Evolutionary conservation across 2,329 filamentous ascomycete species (phyloP).

Genomic region (Colletotrichum incanum): DNA sequence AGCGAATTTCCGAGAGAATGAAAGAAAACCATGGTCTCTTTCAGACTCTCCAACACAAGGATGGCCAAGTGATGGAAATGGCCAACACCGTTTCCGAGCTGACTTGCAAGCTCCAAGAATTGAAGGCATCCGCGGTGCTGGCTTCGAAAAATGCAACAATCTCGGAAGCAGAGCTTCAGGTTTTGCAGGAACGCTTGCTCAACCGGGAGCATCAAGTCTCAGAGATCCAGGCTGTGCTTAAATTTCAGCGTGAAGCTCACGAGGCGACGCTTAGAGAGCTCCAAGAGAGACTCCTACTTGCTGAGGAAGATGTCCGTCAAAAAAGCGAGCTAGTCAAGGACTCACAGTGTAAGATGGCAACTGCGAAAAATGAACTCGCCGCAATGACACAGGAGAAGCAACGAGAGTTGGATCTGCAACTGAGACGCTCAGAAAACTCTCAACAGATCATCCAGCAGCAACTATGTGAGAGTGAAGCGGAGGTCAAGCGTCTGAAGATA

Average conservation of each 20-base stretch:
- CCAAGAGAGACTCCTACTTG: background rate
- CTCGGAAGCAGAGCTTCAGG: background rate
- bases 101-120: constrained; percentile 1
- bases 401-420: background rate
- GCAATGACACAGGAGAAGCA: background rate
- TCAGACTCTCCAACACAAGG: constrained; percentile 18
- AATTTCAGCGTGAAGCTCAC: background rate
- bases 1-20: constrained; percentile 36
- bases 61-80: background rate
- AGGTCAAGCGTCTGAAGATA: constrained; percentile 5
- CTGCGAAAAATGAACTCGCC: background rate
- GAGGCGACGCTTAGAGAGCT: constrained; percentile 29
- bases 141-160: background rate
- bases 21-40: constrained; percentile 20
- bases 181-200: background rate
- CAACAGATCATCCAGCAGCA: background rate
- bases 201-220: background rate
- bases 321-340: background rate
- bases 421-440: background rate
- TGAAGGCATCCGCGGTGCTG: background rate
- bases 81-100: constrained; percentile 10
- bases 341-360: background rate
- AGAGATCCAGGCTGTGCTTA: background rate
- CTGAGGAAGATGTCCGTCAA: constrained; percentile 7
- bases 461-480: background rate